A percentile compares a stretch with the other conserved stretches of the same genome.
Conservation (phyloP, 257 asterid species). For the Solanum tarijense region DNA sequence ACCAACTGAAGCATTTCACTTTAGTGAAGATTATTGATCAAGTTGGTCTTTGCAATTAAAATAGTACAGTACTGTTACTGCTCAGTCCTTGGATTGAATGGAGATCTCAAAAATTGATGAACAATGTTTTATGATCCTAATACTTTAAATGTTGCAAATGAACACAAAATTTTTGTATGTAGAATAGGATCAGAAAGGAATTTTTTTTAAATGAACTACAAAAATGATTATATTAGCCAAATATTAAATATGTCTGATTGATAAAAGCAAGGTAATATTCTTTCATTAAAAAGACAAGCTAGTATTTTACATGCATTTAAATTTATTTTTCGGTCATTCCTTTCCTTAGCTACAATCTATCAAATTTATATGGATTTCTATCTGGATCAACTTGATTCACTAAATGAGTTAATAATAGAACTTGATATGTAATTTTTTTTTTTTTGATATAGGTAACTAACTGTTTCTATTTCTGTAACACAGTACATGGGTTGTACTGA, state of each 20-base stretch:
- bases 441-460: too few relatives aligned
- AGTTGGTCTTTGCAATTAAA: background rate
- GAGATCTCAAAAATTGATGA: background rate
- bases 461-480: too few relatives aligned
- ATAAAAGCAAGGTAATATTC: background rate
- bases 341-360: too few relatives aligned
- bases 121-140: background rate
- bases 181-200: background rate
- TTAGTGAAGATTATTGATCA: background rate
- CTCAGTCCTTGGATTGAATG: background rate
- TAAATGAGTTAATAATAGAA: background rate
- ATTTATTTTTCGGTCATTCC: background rate
- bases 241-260: background rate
- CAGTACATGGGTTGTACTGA: too few relatives aligned
- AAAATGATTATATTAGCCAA: background rate
- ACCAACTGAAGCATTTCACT: background rate
- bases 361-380: background rate
- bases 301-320: background rate
- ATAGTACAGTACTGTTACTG: background rate
- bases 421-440: background rate
- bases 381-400: background rate
- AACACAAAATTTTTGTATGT: background rate
- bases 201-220: background rate
- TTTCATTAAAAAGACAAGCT: background rate
- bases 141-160: background rate